Conservation (phyloP, 2,329 filamentous ascomycete species). For the Thelonectria discophora region DNA sequence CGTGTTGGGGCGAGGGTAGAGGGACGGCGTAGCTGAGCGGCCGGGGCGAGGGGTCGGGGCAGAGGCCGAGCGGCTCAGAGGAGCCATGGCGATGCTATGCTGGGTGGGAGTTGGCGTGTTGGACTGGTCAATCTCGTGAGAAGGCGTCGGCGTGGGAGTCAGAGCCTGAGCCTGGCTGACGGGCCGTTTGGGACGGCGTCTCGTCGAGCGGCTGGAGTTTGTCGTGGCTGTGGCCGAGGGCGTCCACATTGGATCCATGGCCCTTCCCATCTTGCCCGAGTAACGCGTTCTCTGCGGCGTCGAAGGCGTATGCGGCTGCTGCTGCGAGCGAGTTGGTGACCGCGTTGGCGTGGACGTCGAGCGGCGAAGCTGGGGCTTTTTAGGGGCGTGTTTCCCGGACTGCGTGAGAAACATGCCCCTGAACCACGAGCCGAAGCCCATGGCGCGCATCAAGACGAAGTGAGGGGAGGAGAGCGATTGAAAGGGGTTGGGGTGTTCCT, state of each 20-base stretch:
- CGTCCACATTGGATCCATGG: conserved; percentile 13
- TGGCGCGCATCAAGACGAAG: not conserved
- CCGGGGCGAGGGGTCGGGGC: not conserved
- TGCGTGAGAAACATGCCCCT: conserved; percentile 5
- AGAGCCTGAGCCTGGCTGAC: not conserved
- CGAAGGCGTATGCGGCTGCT: not conserved
- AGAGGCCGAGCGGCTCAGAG: not conserved
- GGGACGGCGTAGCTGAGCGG: conserved; percentile 3
- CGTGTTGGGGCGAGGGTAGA: conserved; percentile 18
- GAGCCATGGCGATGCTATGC: not conserved
- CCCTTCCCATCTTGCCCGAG: conserved; percentile 8
- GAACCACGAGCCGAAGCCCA: conserved; percentile 24
- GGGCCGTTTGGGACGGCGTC: conserved; percentile 7
- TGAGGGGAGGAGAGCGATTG: not conserved
- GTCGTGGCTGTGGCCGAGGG: conserved; percentile 14
- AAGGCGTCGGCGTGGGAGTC: too few relatives aligned
- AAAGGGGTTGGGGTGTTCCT: not conserved
- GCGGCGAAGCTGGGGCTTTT: conserved; percentile 5
- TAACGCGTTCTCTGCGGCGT: conserved; percentile 8
- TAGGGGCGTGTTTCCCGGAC: conserved; percentile 2
- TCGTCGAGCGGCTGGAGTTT: conserved; percentile 8
- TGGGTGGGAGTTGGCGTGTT: not conserved
- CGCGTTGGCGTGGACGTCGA: conserved; percentile 9
- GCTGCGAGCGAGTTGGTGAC: conserved; percentile 12
- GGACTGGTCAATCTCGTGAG: too few relatives aligned